Percentiles rank a stretch among this genome's conserved stretches.
Conservation (phyloP, 2,329 filamentous ascomycete genomes). For the Calonectria naviculata region DNA sequence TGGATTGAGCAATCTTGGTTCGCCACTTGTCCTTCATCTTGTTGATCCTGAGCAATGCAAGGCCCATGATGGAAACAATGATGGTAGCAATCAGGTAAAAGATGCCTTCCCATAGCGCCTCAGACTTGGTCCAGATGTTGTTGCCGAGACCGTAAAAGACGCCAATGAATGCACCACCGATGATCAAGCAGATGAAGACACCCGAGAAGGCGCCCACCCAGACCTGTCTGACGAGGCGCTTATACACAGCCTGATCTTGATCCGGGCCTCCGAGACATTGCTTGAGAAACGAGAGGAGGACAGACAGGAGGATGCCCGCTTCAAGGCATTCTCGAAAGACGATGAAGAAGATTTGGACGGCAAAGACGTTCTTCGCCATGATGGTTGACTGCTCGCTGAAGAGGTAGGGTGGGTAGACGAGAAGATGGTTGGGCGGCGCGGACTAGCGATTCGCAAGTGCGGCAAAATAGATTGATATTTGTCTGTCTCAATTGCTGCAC, state of each 20-base stretch:
- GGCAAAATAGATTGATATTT: neutral
- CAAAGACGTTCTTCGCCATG: slow-evolving; percentile 75
- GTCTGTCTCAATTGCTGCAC: neutral
- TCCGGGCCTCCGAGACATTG: slow-evolving; percentile 74
- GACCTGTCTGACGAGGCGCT: slow-evolving; percentile 73
- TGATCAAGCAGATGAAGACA: slow-evolving; percentile 68
- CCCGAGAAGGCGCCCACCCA: slow-evolving; percentile 73
- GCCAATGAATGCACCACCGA: slow-evolving; percentile 74
- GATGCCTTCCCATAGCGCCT: slow-evolving; percentile 79
- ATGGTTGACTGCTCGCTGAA: slow-evolving; percentile 1
- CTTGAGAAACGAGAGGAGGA: slow-evolving; percentile 82
- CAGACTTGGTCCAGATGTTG: slow-evolving; percentile 69
- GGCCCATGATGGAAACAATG: slow-evolving; percentile 79
- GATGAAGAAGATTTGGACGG: slow-evolving; percentile 84
- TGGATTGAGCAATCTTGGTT: slow-evolving; percentile 74
- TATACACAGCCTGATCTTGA: slow-evolving; percentile 69
- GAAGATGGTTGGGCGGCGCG: neutral
- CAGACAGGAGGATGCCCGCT: slow-evolving; percentile 81
- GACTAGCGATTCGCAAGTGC: neutral
- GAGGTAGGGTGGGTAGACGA: neutral
- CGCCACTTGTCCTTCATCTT: slow-evolving; percentile 85
- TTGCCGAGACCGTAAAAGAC: slow-evolving; percentile 75
- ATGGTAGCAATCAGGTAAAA: slow-evolving; percentile 76
- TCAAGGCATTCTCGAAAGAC: slow-evolving; percentile 84
- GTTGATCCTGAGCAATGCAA: slow-evolving; percentile 76